A percentile compares a stretch with the other conserved stretches of the same genome.
These are phyloP conservation scores for Gossypium herbaceum DNA, from an alignment of 345 rosid genomes.

Conservation along the genomic window DNA sequence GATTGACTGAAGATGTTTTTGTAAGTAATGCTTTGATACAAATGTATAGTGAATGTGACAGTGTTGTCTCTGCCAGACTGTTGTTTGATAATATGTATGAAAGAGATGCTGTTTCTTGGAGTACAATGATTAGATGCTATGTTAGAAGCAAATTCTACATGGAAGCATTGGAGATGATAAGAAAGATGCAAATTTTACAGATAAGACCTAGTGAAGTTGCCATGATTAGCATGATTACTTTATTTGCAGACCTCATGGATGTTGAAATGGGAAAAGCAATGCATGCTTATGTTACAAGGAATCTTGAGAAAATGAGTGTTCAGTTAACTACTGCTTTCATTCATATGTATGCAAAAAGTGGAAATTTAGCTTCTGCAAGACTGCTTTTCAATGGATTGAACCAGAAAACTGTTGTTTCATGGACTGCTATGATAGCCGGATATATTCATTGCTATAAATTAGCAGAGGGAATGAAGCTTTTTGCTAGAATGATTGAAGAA, in stretches of 20 bases:
- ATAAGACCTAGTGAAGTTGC: constrained; percentile 36
- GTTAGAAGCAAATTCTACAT: constrained; percentile 19
- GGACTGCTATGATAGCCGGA: constrained; percentile 51
- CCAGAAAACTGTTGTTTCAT: constrained; percentile 35
- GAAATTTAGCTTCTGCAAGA: constrained; percentile 31
- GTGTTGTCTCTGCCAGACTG: constrained; percentile 19
- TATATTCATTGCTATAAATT: constrained; percentile 28
- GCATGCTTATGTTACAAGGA: constrained; percentile 45
- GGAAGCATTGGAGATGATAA: constrained; percentile 31
- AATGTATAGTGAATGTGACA: constrained; percentile 40
- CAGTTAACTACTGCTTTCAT: constrained; percentile 37
- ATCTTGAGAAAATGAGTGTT: constrained; percentile 30
- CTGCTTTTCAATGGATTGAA: constrained; percentile 31
- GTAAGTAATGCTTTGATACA: constrained; percentile 37
- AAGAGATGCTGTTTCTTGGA: constrained; percentile 56
- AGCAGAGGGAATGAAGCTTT: constrained; percentile 29
- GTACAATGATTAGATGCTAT: constrained; percentile 41
- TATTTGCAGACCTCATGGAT: constrained; percentile 27
- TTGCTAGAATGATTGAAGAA: constrained; percentile 35
- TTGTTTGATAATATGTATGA: constrained; percentile 40
- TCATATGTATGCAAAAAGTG: constrained; percentile 47
- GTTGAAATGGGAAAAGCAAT: constrained; percentile 27
- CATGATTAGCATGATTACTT: constrained; percentile 35
- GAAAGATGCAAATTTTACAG: constrained; percentile 26
- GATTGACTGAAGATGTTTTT: constrained; percentile 35